phyloP scores from a whole-genome alignment of 2,329 filamentous ascomycete species.

The Nigrospora sphaerica region DNA sequence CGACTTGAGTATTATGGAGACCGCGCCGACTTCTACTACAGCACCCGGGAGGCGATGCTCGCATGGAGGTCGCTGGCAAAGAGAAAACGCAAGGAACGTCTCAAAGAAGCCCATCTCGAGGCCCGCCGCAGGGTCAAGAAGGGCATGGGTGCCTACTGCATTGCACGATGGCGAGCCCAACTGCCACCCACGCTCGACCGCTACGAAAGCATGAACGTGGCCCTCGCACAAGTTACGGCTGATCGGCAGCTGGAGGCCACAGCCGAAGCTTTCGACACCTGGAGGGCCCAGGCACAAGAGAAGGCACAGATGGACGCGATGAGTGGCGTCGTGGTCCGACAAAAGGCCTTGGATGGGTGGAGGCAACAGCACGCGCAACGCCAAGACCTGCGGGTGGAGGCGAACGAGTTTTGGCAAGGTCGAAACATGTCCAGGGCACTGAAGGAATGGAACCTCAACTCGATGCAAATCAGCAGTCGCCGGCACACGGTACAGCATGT shows the following conservation, averaged over 20 bases:
- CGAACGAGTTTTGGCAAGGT: slow-evolving; percentile 15
- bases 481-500: slow-evolving; percentile 19
- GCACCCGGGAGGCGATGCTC: slow-evolving; percentile 12
- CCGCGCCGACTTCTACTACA: slow-evolving; percentile 22
- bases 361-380: slow-evolving; percentile 10
- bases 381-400: slow-evolving; percentile 11
- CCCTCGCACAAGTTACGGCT: slow-evolving; percentile 12
- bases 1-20: slow-evolving; percentile 16
- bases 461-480: slow-evolving; percentile 19
- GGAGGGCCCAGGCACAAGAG: slow-evolving; percentile 17
- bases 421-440: slow-evolving; percentile 13
- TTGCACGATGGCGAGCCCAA: slow-evolving; percentile 18
- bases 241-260: slow-evolving; percentile 14
- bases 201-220: slow-evolving; percentile 15
- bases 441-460: slow-evolving; percentile 21
- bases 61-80: slow-evolving; percentile 17
- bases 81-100: slow-evolving; percentile 19
- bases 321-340: slow-evolving; percentile 13
- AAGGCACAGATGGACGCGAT: slow-evolving; percentile 9
- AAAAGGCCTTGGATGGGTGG: slow-evolving; percentile 17
- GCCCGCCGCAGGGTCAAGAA: slow-evolving; percentile 24
- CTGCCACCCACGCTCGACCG: slow-evolving; percentile 16
- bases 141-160: slow-evolving; percentile 20
- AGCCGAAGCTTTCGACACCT: slow-evolving; percentile 13
- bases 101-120: slow-evolving; percentile 23